Conservation (phyloP, 1,284 basidiomycete species). For the Melampsora medusae region DNA sequence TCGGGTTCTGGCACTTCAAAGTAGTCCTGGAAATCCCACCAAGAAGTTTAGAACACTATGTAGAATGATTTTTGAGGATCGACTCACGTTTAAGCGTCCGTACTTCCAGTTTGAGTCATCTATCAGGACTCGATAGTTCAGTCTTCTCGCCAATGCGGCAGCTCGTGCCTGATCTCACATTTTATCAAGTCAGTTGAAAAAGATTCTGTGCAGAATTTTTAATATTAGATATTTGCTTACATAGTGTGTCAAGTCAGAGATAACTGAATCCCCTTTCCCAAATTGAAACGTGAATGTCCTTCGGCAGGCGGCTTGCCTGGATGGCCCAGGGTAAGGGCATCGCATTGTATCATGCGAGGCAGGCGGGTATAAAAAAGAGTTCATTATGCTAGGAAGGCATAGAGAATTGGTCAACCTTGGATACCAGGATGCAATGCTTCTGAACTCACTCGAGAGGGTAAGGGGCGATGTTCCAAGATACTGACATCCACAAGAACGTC, state of each 20-base stretch:
- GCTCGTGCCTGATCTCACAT: neutral
- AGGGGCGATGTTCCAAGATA: neutral
- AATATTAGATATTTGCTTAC: neutral
- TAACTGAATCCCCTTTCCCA: neutral
- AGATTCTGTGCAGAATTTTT: neutral
- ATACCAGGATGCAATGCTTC: neutral
- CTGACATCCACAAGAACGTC: neutral
- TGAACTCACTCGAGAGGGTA: conserved; percentile 1
- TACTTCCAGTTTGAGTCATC: conserved; percentile 3
- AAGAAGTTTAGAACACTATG: neutral
- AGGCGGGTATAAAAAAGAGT: neutral
- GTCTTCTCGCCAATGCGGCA: neutral
- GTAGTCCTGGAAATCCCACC: neutral
- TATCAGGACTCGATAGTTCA: neutral
- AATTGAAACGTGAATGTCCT: conserved; percentile 3
- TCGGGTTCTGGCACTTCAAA: neutral
- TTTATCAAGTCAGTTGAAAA: neutral
- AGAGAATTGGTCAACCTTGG: neutral
- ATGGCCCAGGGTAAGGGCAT: neutral
- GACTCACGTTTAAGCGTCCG: neutral
- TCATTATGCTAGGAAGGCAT: neutral
- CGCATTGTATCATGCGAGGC: neutral
- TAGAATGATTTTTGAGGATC: neutral
- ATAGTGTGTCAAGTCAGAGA: conserved; percentile 8
- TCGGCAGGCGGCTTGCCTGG: neutral